A percentile compares a stretch with the other conserved stretches of the same genome.
Conservation (phyloP, 2,329 filamentous ascomycete species). For the Aspergillus novoparasiticus region DNA sequence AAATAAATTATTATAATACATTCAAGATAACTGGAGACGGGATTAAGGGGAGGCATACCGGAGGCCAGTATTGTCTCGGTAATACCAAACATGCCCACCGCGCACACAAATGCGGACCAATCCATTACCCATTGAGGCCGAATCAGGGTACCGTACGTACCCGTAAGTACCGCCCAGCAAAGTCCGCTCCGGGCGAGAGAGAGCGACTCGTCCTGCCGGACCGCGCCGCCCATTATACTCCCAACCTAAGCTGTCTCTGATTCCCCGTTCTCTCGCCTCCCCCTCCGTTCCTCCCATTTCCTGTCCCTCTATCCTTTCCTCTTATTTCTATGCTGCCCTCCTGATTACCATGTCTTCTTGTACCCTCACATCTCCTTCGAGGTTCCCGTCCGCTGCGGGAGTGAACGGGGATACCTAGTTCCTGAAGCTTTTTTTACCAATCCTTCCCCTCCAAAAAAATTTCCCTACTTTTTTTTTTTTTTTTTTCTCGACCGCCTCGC, state of each 20-base stretch:
- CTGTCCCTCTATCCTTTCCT: slow-evolving; percentile 22
- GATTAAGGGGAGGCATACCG: neutral
- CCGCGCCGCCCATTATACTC: slow-evolving; percentile 34
- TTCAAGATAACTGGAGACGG: slow-evolving; percentile 1
- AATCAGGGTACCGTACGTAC: neutral
- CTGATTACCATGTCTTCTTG: slow-evolving; percentile 41
- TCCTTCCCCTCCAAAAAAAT: slow-evolving; percentile 29
- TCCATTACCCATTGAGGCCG: neutral
- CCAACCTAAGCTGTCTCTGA: slow-evolving; percentile 23
- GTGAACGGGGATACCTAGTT: slow-evolving; percentile 47
- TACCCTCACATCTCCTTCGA: slow-evolving; percentile 33
- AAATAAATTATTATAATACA: slow-evolving; percentile 4
- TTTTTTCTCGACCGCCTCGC: slow-evolving; percentile 30
- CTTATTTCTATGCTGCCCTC: slow-evolving; percentile 26
- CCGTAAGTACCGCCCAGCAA: slow-evolving; percentile 8
- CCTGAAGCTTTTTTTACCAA: slow-evolving; percentile 17
- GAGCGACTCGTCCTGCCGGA: slow-evolving; percentile 26
- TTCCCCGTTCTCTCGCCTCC: slow-evolving; percentile 25
- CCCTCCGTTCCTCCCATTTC: slow-evolving; percentile 20
- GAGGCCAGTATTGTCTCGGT: slow-evolving; percentile 4
- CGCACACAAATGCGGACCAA: slow-evolving; percentile 1
- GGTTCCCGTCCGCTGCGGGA: slow-evolving; percentile 48
- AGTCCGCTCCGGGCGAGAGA: slow-evolving; percentile 17
- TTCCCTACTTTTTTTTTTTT: slow-evolving; percentile 20
- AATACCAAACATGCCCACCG: neutral